These are phyloP conservation scores for Solanum chaucha DNA, from an alignment of 257 asterid genomes.

Conservation along the genomic window DNA sequence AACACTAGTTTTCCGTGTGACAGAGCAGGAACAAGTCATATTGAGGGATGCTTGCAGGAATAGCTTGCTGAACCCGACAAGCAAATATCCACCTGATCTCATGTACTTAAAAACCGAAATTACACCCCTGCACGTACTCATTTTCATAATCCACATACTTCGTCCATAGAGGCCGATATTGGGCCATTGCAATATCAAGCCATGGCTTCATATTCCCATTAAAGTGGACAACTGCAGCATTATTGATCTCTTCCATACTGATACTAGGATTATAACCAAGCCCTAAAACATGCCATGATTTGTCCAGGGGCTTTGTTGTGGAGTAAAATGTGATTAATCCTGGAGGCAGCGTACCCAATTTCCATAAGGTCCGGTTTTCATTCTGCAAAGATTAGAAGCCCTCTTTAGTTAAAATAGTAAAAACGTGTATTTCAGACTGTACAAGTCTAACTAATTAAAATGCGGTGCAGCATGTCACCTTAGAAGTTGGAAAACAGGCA, in stretches of 20 bases:
- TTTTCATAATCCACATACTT: constrained; percentile 72
- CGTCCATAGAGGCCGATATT: constrained; percentile 70
- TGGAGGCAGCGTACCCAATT: constrained; percentile 81
- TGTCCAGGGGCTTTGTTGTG: constrained; percentile 79
- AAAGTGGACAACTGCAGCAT: constrained; percentile 87
- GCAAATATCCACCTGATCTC: constrained; percentile 11
- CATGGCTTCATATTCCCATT: constrained; percentile 87
- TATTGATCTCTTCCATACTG: constrained; percentile 70
- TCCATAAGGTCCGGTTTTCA: constrained; percentile 80
- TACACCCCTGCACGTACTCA: constrained; percentile 74
- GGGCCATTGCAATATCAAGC: constrained; percentile 83
- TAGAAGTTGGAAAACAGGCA: not conserved
- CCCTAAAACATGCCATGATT: constrained; percentile 93
- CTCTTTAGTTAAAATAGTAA: not conserved
- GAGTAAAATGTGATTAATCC: constrained; percentile 85
- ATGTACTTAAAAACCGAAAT: constrained; percentile 48
- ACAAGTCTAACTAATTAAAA: not conserved
- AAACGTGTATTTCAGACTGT: not conserved
- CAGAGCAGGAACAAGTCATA: constrained; percentile 13
- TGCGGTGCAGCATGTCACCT: not conserved
- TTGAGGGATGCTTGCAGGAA: constrained; percentile 10
- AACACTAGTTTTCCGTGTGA: constrained; percentile 28
- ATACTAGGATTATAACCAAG: constrained; percentile 86
- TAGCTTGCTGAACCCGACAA: constrained; percentile 20
- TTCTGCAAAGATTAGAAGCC: constrained; percentile 33